phyloP scores from a whole-genome alignment of 495 filamentous ascomycete species.

The Hyaloscypha bicolor region DNA sequence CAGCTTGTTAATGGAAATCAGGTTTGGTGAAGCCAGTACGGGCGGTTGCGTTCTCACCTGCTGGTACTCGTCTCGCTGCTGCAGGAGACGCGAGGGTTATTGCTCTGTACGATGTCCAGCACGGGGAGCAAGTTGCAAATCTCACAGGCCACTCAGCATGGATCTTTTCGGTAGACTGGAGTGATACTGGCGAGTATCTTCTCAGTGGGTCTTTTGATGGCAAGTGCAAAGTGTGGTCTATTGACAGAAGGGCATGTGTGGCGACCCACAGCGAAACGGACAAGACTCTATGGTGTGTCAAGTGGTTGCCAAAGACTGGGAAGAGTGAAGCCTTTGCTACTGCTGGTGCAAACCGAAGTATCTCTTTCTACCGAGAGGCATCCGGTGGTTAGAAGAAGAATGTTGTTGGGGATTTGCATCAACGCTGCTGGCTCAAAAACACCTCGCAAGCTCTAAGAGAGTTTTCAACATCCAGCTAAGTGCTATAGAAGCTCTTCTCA shows the following conservation, averaged over 20 bases:
- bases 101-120: conserved; percentile 84
- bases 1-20: conserved; percentile 36
- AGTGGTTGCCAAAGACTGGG: conserved; percentile 80
- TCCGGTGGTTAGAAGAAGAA: conserved; percentile 58
- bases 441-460: neutral
- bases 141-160: conserved; percentile 78
- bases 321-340: conserved; percentile 85
- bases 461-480: neutral
- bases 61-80: conserved; percentile 82
- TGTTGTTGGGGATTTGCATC: neutral
- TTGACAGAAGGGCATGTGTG: conserved; percentile 79
- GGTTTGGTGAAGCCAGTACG: conserved; percentile 86
- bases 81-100: conserved; percentile 89
- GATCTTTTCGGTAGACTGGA: conserved; percentile 92
- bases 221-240: conserved; percentile 93
- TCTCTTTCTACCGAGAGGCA: conserved; percentile 92
- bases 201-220: conserved; percentile 87
- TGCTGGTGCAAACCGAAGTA: conserved; percentile 75
- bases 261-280: conserved; percentile 93
- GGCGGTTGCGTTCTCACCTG: conserved; percentile 83
- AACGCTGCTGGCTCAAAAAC: neutral
- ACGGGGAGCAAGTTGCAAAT: conserved; percentile 90
- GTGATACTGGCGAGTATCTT: conserved; percentile 88
- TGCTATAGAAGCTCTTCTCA: neutral
- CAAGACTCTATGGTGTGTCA: conserved; percentile 81